Evolutionary conservation across 768 basidiomycete genomes (phyloP), one percentile per base, ranked within the genome.

Genomic region (Leucocoprinus birnbaumii): DNA sequence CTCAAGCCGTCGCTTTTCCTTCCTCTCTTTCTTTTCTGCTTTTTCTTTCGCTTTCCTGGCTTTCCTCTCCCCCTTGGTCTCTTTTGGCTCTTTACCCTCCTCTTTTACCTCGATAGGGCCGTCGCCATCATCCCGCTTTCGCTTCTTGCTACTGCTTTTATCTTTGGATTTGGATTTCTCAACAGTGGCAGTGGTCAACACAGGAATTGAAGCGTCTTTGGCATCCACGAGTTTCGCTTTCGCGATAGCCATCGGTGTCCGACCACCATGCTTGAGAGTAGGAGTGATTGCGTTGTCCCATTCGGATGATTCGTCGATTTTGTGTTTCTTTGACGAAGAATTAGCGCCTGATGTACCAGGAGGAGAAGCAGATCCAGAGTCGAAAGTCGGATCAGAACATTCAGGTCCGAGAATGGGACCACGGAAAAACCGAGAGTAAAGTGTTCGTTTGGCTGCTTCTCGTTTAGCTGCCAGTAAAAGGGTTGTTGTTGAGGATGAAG

Each of bases 401-500:
- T 79, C 80, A 21, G 80, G 80, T 1, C 80, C 80, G 16, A 91
- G 68, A 31, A 87, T 72, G 18, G 89, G 84, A 0, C 93, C 94
- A 21, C 86, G 82, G 63, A 87, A 89, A 68, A 97, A 96, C 55
- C 77, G 77, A 3, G 91, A 76, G 66, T 97, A 98, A 2, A 98
- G 76, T 18, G 75, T 77, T 10, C 81, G 76, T 57, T 80, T 83
- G 0, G 93, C 94, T 9, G 89, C 84, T 60, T 92, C 88, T 43
- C 87, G 78, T 68, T 91, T 92, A 4, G 91, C 89, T 3, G 72
- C 67, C 0, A 82, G 73, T 51, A 93, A 64, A 11, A 92, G 68
- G 54, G 74, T 83, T 18, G 77, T 69, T 43, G 73, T 75, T 5
- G 75, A 71, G 7, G 56, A 59, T 19, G 61, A 51, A 4, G 63